Evolutionary conservation across 1,139 yeast species (phyloP).

Genomic region (Saccharomyces hybrid): DNA sequence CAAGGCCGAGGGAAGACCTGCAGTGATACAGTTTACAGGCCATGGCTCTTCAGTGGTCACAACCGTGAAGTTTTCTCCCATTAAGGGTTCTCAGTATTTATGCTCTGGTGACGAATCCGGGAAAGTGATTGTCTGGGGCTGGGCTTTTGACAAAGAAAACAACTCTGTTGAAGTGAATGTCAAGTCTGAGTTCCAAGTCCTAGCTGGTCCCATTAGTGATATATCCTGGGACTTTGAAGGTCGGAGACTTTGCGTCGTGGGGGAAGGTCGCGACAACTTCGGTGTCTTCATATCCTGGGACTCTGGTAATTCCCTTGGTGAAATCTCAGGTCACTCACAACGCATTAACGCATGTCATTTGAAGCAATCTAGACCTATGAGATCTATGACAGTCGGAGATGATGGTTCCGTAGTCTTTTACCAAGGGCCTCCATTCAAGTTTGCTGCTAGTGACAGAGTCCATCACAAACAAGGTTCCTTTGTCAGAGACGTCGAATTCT

Average conservation of each 20-base stretch:
- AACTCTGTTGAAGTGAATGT: slow-evolving; percentile 44
- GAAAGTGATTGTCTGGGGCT: slow-evolving; percentile 81
- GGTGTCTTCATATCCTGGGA: slow-evolving; percentile 95
- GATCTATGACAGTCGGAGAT: slow-evolving; percentile 91
- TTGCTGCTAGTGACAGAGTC: slow-evolving; percentile 62
- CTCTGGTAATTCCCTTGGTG: slow-evolving; percentile 92
- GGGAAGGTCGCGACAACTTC: slow-evolving; percentile 84
- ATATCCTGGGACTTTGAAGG: slow-evolving; percentile 92
- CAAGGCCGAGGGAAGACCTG: too few species aligned
- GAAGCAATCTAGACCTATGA: slow-evolving; percentile 82
- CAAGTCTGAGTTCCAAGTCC: slow-evolving; percentile 76
- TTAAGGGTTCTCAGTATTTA: slow-evolving; percentile 64
- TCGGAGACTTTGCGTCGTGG: slow-evolving; percentile 83
- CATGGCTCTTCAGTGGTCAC: slow-evolving; percentile 62
- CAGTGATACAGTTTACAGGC: slow-evolving; percentile 52
- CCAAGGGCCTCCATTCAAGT: slow-evolving; percentile 92
- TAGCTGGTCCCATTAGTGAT: slow-evolving; percentile 76
- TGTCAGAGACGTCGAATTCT: slow-evolving; percentile 72
- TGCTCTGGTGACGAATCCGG: slow-evolving; percentile 94
- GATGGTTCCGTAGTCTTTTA: slow-evolving; percentile 79
- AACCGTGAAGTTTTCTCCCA: slow-evolving; percentile 77
- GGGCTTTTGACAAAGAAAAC: slow-evolving; percentile 15
- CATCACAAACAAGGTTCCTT: slow-evolving; percentile 60
- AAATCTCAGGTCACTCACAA: slow-evolving; percentile 89
- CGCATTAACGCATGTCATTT: slow-evolving; percentile 78